A percentile compares a stretch with the other conserved stretches of the same genome.
phyloP scores from a whole-genome alignment of 306 rosid genomes.

The Acacia confusa region DNA sequence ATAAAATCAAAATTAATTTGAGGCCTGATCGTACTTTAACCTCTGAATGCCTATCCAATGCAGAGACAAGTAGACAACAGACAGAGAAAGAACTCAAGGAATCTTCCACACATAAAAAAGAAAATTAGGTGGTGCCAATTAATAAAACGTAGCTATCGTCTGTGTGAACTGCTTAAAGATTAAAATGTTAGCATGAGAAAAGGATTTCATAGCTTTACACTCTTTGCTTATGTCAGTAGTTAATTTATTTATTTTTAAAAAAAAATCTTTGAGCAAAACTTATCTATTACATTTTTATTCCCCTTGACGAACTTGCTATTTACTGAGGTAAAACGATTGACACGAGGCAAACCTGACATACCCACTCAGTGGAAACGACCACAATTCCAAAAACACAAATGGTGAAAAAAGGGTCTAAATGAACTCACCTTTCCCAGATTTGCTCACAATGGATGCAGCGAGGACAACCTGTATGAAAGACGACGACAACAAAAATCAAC shows the following conservation, averaged over 20 bases:
- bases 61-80: not conserved
- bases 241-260: not conserved
- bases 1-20: constrained; percentile 4
- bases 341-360: constrained; percentile 4
- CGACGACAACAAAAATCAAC: constrained; percentile 10
- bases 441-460: constrained; percentile 81
- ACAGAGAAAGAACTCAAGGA: not conserved
- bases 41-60: not conserved
- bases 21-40: not conserved
- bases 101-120: not conserved
- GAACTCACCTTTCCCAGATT: constrained; percentile 93
- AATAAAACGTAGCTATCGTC: not conserved
- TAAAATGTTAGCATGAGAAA: not conserved
- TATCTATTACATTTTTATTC: not conserved
- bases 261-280: not conserved
- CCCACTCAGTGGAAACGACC: not conserved
- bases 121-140: not conserved
- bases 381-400: not conserved
- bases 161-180: not conserved
- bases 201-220: not conserved
- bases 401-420: not conserved
- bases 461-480: constrained; percentile 74
- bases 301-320: not conserved
- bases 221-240: not conserved
- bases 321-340: not conserved